Conservation (phyloP, 2,329 filamentous ascomycete species). For the Thelonectria blattea region DNA sequence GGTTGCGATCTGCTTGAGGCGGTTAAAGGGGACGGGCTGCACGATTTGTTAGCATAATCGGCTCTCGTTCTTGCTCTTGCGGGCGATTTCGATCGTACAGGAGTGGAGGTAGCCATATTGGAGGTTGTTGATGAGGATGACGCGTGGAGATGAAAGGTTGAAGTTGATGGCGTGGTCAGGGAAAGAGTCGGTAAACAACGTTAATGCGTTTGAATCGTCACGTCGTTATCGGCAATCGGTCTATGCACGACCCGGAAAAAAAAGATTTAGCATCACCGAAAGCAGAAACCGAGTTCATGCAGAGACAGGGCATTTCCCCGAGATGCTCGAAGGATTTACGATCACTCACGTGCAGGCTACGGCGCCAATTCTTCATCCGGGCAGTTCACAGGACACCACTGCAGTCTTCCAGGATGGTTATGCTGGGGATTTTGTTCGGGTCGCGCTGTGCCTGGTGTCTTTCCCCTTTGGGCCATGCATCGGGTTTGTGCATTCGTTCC, state of each 20-base stretch:
- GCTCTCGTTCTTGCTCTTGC: background rate
- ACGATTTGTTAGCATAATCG: constrained; percentile 29
- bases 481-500: constrained; percentile 11
- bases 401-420: constrained; percentile 3
- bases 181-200: constrained; percentile 40
- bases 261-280: constrained; percentile 23
- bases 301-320: constrained; percentile 13
- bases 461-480: constrained; percentile 36
- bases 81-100: constrained; percentile 37
- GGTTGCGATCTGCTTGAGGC: constrained; percentile 84
- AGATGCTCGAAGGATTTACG: constrained; percentile 8
- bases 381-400: constrained; percentile 4
- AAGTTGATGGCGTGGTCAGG: constrained; percentile 33
- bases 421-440: constrained; percentile 16
- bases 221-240: constrained; percentile 34
- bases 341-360: constrained; percentile 25
- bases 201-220: constrained; percentile 32
- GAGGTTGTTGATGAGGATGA: constrained; percentile 26
- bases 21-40: constrained; percentile 76
- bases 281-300: constrained; percentile 22
- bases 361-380: constrained; percentile 13
- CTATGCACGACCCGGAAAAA: constrained; percentile 26
- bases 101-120: constrained; percentile 45
- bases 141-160: constrained; percentile 31
- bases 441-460: constrained; percentile 35